Evolutionary conservation across 176 grass and related monocot genomes (phyloP).

Genomic region (Cenchrus purpureus): DNA sequence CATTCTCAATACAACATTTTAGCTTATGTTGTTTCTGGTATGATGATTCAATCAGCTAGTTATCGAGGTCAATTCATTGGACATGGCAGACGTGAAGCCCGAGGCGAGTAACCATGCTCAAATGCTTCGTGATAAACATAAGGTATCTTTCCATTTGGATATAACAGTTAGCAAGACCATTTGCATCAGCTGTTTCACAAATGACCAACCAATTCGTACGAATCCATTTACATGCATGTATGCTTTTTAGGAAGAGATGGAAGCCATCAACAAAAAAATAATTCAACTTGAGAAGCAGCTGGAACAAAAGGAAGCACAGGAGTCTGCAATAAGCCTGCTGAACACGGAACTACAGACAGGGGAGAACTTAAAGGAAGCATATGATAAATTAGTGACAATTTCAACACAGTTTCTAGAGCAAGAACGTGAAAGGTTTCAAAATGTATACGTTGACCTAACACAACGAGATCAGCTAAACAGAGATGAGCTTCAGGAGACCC

Average conservation of each 20-base stretch:
- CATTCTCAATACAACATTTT: neutral
- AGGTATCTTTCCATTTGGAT: conserved; percentile 31
- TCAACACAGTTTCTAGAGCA: conserved; percentile 14
- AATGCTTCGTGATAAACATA: conserved; percentile 35
- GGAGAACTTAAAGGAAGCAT: conserved; percentile 4
- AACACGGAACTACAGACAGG: conserved; percentile 40
- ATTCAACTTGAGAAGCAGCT: conserved; percentile 39
- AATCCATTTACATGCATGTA: neutral
- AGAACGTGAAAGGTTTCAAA: neutral
- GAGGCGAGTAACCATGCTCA: neutral
- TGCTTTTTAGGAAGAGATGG: conserved; percentile 36
- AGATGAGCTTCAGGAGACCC: conserved; percentile 32
- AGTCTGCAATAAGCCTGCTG: neutral
- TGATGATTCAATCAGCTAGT: neutral
- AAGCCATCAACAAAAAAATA: conserved; percentile 17
- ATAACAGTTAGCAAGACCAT: neutral
- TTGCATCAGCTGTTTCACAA: neutral
- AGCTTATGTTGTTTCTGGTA: neutral
- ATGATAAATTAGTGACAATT: neutral
- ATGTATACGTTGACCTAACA: neutral
- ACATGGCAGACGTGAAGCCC: neutral
- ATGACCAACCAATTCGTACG: neutral
- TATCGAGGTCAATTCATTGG: conserved; percentile 3
- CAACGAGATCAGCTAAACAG: neutral
- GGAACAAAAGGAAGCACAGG: conserved; percentile 6